phyloP scores from a whole-genome alignment of 2,329 filamentous ascomycete species.

The Mollisia scopiformis region DNA sequence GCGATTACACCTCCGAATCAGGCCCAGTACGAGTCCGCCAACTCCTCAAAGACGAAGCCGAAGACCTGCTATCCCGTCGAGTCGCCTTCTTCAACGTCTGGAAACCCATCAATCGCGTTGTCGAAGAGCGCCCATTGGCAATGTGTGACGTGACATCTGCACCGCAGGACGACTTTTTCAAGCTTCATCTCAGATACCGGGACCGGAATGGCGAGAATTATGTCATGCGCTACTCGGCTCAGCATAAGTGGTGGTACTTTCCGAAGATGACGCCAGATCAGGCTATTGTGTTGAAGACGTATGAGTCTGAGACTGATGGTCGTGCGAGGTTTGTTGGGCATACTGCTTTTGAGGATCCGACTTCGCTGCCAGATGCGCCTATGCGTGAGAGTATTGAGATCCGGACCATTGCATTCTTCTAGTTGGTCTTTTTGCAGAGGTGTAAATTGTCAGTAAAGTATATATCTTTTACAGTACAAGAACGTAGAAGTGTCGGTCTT shows the following conservation, averaged over 20 bases:
- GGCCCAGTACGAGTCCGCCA: slow-evolving; percentile 14
- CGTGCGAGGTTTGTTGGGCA: slow-evolving; percentile 20
- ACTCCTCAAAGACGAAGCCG: slow-evolving; percentile 15
- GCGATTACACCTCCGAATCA: slow-evolving; percentile 20
- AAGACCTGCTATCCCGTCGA: slow-evolving; percentile 15
- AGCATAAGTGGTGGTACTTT: slow-evolving; percentile 22
- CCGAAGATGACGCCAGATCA: slow-evolving; percentile 20
- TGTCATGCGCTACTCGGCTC: slow-evolving; percentile 17
- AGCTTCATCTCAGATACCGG: slow-evolving; percentile 17
- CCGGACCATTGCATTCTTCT: slow-evolving; percentile 23
- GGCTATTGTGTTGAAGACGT: slow-evolving; percentile 22
- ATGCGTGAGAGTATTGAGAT: slow-evolving; percentile 24
- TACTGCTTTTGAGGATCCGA: slow-evolving; percentile 22
- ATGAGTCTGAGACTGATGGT: slow-evolving; percentile 17
- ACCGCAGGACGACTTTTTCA: slow-evolving; percentile 19
- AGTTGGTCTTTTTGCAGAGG: too few species aligned
- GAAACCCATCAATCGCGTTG: slow-evolving; percentile 16
- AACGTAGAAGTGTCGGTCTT: too few species aligned
- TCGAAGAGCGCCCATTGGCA: slow-evolving; percentile 19
- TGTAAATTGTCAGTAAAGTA: too few species aligned
- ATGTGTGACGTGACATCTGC: slow-evolving; percentile 22
- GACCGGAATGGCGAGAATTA: slow-evolving; percentile 23
- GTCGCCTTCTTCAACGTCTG: slow-evolving; percentile 25
- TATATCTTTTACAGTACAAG: too few species aligned
- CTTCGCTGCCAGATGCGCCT: slow-evolving; percentile 11